phyloP scores from a whole-genome alignment of 1,284 basidiomycete genomes.

The Irpex lacteus region DNA sequence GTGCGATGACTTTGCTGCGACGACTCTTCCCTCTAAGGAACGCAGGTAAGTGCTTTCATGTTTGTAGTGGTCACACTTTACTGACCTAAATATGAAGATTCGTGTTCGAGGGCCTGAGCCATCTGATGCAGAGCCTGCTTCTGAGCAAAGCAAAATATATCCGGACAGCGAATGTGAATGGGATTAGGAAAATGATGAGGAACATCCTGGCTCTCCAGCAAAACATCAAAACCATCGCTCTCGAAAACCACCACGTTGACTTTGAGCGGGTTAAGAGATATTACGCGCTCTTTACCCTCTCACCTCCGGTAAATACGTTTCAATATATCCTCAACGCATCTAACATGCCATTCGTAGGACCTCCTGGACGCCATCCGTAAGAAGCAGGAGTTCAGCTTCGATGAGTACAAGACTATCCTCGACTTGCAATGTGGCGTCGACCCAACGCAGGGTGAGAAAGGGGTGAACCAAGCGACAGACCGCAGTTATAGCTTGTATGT shows the following conservation, averaged over 20 bases:
- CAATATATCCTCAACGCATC: not conserved
- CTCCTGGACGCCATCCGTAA: slow-evolving; percentile 71
- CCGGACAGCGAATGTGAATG: slow-evolving; percentile 70
- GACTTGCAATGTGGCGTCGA: slow-evolving; percentile 84
- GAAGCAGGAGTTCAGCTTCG: slow-evolving; percentile 74
- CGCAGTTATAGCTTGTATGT: slow-evolving; percentile 76
- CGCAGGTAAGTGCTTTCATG: slow-evolving; percentile 50
- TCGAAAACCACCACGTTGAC: slow-evolving; percentile 58
- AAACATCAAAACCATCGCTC: slow-evolving; percentile 79
- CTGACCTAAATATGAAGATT: slow-evolving; percentile 48
- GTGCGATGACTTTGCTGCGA: slow-evolving; percentile 70
- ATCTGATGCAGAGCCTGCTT: slow-evolving; percentile 83
- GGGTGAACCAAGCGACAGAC: slow-evolving; percentile 52
- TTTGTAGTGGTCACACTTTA: not conserved
- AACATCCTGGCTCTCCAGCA: slow-evolving; percentile 94
- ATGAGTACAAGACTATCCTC: slow-evolving; percentile 89
- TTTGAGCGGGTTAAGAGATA: slow-evolving; percentile 79
- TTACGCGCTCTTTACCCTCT: slow-evolving; percentile 74
- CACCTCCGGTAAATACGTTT: slow-evolving; percentile 62
- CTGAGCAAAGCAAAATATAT: slow-evolving; percentile 76
- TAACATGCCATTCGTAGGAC: slow-evolving; percentile 41
- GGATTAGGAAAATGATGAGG: slow-evolving; percentile 86
- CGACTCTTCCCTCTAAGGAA: slow-evolving; percentile 61
- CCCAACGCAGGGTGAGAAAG: slow-evolving; percentile 47
- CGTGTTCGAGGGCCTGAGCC: slow-evolving; percentile 84